Conservation (phyloP, 139 green algal species). For the Tetratostichococcus sp. region DNA sequence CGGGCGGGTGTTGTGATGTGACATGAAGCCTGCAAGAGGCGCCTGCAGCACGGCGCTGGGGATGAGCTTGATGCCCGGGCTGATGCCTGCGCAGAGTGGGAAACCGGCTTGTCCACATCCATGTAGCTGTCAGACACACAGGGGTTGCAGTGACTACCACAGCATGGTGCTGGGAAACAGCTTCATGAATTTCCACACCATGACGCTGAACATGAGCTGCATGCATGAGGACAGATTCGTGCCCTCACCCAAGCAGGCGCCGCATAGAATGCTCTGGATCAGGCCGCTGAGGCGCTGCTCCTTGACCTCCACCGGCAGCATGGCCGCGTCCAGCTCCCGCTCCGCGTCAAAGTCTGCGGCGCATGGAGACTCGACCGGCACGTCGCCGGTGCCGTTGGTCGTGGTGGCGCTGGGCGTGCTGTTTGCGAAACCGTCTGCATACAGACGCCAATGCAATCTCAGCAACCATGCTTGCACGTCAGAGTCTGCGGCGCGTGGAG, state of each 20-base stretch:
- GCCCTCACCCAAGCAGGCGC: conserved; percentile 45
- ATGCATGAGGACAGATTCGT: not conserved
- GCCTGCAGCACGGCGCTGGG: conserved; percentile 66
- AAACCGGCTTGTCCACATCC: no score
- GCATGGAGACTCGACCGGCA: no score
- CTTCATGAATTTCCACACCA: not conserved
- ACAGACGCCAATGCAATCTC: no score
- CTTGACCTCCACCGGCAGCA: conserved; percentile 47
- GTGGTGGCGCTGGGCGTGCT: no score
- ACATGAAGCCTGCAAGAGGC: no score
- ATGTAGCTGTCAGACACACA: not conserved
- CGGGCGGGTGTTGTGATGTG: no score
- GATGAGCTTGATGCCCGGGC: conserved; percentile 45
- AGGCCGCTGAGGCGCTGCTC: conserved; percentile 75
- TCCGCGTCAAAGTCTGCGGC: not conserved
- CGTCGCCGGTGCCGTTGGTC: no score
- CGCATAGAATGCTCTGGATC: conserved; percentile 68
- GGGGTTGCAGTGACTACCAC: not conserved
- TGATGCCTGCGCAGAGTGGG: not conserved
- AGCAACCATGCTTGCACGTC: no score
- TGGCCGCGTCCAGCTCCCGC: not conserved
- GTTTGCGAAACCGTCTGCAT: no score
- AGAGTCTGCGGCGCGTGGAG: no score
- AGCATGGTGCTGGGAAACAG: no score
- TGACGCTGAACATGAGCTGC: not conserved